Conservation (phyloP, 371 early-diverging fungal species). For the Mucor irregularis region DNA sequence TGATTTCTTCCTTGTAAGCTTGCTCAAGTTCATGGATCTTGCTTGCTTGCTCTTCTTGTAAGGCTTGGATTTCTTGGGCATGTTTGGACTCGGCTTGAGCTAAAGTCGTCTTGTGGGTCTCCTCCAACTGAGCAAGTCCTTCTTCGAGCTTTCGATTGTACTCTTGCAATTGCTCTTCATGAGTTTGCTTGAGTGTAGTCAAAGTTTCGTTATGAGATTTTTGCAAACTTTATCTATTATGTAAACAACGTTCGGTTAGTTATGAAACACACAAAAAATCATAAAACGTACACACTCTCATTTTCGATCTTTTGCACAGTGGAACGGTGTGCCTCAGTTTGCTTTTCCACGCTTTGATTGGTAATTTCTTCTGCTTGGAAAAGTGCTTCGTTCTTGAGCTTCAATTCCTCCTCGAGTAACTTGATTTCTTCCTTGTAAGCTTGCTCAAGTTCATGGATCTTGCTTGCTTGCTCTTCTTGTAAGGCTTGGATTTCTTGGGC, state of each 20-base stretch:
- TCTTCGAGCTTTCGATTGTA: background rate
- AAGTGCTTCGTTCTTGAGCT: background rate
- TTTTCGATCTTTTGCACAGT: background rate
- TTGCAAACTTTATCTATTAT: conserved; percentile 19
- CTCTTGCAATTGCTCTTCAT: background rate
- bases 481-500: background rate
- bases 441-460: background rate
- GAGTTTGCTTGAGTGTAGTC: conserved; percentile 27
- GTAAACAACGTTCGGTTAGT: no score
- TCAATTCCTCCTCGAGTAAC: background rate
- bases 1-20: background rate
- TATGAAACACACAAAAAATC: no score
- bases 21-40: background rate
- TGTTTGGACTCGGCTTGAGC: conserved; percentile 1
- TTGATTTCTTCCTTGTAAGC: background rate
- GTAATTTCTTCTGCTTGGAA: background rate
- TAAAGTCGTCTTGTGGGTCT: background rate
- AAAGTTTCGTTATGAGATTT: conserved; percentile 25
- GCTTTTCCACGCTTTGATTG: conserved; percentile 1
- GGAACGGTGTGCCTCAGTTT: background rate
- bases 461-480: background rate
- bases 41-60: conserved; percentile 1
- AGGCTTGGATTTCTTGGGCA: conserved; percentile 1
- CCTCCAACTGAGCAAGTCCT: background rate
- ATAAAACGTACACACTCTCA: no score